Evolutionary conservation across 441 rosid genomes (phyloP).

Genomic region (Jatropha multifida): DNA sequence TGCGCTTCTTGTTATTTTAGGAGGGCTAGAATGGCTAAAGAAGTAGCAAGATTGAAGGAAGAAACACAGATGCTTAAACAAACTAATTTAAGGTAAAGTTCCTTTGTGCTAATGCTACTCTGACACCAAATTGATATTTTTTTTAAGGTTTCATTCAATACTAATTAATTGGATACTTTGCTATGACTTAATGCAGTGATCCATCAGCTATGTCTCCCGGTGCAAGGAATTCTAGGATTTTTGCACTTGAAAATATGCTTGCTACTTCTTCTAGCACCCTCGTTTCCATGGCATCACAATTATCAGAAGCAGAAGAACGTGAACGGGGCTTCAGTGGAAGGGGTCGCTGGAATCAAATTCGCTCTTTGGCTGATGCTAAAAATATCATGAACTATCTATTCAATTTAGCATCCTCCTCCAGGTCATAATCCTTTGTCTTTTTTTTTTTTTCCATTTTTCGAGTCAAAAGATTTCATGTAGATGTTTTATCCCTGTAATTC

Average conservation of each 20-base stretch:
- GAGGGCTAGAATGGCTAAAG: slow-evolving; percentile 92
- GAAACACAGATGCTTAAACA: slow-evolving; percentile 63
- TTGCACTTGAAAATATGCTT: slow-evolving; percentile 97
- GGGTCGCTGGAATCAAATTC: slow-evolving; percentile 98
- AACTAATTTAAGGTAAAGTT: slow-evolving; percentile 54
- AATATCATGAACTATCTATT: slow-evolving; percentile 81
- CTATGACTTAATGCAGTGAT: slow-evolving; percentile 48
- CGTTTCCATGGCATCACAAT: slow-evolving; percentile 96
- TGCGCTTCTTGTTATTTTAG: slow-evolving; percentile 37
- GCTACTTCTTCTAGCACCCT: slow-evolving; percentile 79
- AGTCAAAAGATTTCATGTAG: background rate
- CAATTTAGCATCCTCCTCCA: slow-evolving; percentile 81
- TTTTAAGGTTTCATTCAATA: background rate
- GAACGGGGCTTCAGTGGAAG: slow-evolving; percentile 83
- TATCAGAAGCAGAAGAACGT: slow-evolving; percentile 97
- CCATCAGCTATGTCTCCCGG: slow-evolving; percentile 86
- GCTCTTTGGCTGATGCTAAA: slow-evolving; percentile 87
- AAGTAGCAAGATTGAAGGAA: slow-evolving; percentile 78
- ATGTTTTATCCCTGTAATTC: background rate
- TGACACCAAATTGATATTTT: background rate
- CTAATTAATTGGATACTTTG: slow-evolving; percentile 6
- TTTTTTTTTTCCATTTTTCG: slow-evolving; percentile 5
- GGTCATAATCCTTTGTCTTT: slow-evolving; percentile 38
- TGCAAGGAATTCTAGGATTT: slow-evolving; percentile 91
- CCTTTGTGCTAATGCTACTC: background rate